phyloP scores from a whole-genome alignment of 768 basidiomycete species.

The Agrocybe pediades region DNA sequence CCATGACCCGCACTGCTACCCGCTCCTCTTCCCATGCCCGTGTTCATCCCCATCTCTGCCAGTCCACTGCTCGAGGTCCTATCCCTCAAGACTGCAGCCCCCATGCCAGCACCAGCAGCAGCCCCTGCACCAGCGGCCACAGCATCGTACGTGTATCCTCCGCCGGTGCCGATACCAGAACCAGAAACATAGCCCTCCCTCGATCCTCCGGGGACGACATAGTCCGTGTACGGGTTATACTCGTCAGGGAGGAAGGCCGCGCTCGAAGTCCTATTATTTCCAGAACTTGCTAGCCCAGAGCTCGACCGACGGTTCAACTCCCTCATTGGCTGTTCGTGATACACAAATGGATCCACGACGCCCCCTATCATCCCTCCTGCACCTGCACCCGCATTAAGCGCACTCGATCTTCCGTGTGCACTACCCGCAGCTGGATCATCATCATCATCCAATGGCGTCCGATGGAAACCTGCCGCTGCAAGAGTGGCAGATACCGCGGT shows the following conservation, averaged over 20 bases:
- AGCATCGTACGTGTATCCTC: conserved; percentile 20
- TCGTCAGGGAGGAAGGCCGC: conserved; percentile 35
- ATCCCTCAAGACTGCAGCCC: conserved; percentile 22
- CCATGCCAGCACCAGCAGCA: neutral
- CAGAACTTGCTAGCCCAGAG: conserved; percentile 33
- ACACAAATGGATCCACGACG: neutral
- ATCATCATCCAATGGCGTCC: conserved; percentile 69
- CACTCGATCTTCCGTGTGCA: conserved; percentile 19
- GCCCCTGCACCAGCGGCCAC: conserved; percentile 8
- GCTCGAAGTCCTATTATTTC: conserved; percentile 31
- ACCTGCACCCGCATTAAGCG: neutral
- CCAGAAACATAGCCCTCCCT: conserved; percentile 46
- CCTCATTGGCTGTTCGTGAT: neutral
- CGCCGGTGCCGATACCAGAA: conserved; percentile 22
- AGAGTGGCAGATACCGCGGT: conserved; percentile 71
- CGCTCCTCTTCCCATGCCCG: no score
- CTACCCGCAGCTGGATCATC: conserved; percentile 26
- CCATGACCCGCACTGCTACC: conserved; percentile 1
- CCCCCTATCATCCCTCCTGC: no score
- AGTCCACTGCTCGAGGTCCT: conserved; percentile 25
- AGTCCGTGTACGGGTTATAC: conserved; percentile 60
- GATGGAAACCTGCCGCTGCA: conserved; percentile 70
- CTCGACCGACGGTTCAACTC: conserved; percentile 33
- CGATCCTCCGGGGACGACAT: conserved; percentile 29
- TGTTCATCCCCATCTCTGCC: neutral